Evolutionary conservation across 192 early-diverging fungal species (phyloP).

Genomic region (Pilaira anomala): DNA sequence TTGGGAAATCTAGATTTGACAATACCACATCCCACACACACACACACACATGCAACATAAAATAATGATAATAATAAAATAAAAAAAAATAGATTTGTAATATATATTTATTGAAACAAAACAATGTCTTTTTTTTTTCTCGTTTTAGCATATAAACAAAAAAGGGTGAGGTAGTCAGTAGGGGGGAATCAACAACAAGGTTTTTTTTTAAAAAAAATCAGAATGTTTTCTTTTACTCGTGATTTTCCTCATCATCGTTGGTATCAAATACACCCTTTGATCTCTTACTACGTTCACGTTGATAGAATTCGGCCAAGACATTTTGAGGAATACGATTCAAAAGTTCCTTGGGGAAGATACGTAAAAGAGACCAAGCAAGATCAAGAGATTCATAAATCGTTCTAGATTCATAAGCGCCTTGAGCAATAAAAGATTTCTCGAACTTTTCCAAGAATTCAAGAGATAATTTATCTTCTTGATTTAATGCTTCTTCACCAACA

Average conservation of each 20-base stretch:
- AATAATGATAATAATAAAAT: neutral
- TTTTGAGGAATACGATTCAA: slow-evolving; percentile 98
- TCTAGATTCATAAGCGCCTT: slow-evolving; percentile 94
- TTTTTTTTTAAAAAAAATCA: neutral
- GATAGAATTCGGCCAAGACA: slow-evolving; percentile 91
- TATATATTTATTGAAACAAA: neutral
- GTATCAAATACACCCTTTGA: slow-evolving; percentile 45
- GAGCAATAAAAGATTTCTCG: slow-evolving; percentile 95
- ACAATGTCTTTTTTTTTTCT: neutral
- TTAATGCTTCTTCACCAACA: slow-evolving; percentile 98
- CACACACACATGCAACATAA: too few species aligned
- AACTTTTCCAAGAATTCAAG: slow-evolving; percentile 99
- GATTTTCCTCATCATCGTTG: slow-evolving; percentile 19
- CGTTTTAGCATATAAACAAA: neutral
- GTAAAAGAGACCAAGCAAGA: slow-evolving; percentile 95
- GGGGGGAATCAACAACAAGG: too few species aligned
- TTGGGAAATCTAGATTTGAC: slow-evolving; percentile 22
- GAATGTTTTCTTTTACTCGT: slow-evolving; percentile 1
- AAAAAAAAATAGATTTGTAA: neutral
- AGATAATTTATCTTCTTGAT: slow-evolving; percentile 95
- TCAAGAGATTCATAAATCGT: slow-evolving; percentile 97
- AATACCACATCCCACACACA: too few species aligned
- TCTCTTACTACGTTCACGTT: slow-evolving; percentile 66
- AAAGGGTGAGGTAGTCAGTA: neutral
- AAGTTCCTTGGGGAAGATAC: slow-evolving; percentile 99